Base-by-base conservation (phyloP, 441 rosid species). In the Pelargonium myrrhifolium region DNA sequence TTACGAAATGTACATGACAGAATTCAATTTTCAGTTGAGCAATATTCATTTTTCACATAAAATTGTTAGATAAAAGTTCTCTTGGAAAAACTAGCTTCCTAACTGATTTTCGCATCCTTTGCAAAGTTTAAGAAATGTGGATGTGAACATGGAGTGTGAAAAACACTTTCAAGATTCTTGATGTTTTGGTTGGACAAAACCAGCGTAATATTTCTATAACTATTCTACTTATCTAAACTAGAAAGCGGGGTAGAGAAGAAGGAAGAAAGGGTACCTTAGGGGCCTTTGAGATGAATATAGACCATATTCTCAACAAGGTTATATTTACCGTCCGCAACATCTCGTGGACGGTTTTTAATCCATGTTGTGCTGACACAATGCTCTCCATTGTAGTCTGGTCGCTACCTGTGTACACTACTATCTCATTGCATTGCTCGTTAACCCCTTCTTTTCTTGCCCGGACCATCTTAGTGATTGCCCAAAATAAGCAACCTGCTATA, bases 301-400 rank as follows among this genome's bases (percentile, higher is more conserved):
- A 94, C 81, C 80, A 66, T 61, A 88, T 64, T 80, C 87, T 94
- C 82, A 94, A 65, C 56, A 92, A 79, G n/a, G 87, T 70, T 43
- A 89, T 73, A 63, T 89, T 94, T 35, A 83, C 73, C 51, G 77
- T 67, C 49, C 80, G 91, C 78, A 92, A 76, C 64, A 85, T 61
- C 81, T 82, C 88, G 26, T 86, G 85, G 67, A 80, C 12, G 28
- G 82, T 75, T 65, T 77, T 78, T 72, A 89, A 71, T 8, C 93
- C 87, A 56, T 80, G 77, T 61, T 94, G 97, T 65, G 94, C 96
- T 11, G 96, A 81, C 37, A 94, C 92, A 39, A 94, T 80, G 83
- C 81, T 90, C 68, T 92, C 96, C 47, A 87, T 76, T 21, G 92
- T 65, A 22, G 80, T 76, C 74, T 87, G 92, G 28, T 85, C 85